Base-by-base conservation (phyloP, 331 rosid species). In the Cydonia oblonga region DNA sequence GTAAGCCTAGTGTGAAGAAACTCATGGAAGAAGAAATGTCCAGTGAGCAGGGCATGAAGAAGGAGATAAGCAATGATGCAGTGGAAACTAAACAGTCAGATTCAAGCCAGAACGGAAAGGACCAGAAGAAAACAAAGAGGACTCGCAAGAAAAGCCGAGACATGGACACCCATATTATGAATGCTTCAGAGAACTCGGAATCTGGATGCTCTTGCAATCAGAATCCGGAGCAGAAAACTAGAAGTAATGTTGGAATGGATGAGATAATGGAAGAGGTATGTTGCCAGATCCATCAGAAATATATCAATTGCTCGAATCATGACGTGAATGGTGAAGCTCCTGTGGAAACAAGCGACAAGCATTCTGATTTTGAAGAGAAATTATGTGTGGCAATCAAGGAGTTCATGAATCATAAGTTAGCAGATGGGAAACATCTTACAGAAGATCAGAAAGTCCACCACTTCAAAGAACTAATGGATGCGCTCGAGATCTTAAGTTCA, bases 1-100 rank as follows among this genome's bases (percentile, higher is more conserved):
- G 81, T 72, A 91, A 88, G 88, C 92, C 90, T 23, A 88, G 99
- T 35, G 97, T 91, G 88, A 95, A 91, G 92, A 91, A 88, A 84
- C 96, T 95, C 72, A 95, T 95, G 18, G 96, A 91, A 83, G 96
- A 90, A 83, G 97, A 95, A 85, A 88, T 95, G 96, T 82, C 83
- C 80, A 75, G 51, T 7, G 90, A 91, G 77, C 89, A 71, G 74
- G 86, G 76, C 33, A 49, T 49, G 14, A 86, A 69, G 84, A 87
- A 73, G 76, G 81, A 69, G 46, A 61, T 14, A 26, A 54, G 64
- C 28, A 73, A 79, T 60, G 72, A 62, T 54, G 81, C 71, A 69
- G 81, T 76, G 68, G 92, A 78, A 75, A 54, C 75, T 28, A 85
- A 76, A 65, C 79, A 54, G 56, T 71, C 83, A 35, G 84, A 74